Conservation (phyloP, 108 stramenopile species). For the Discostella pseudostelligera region DNA sequence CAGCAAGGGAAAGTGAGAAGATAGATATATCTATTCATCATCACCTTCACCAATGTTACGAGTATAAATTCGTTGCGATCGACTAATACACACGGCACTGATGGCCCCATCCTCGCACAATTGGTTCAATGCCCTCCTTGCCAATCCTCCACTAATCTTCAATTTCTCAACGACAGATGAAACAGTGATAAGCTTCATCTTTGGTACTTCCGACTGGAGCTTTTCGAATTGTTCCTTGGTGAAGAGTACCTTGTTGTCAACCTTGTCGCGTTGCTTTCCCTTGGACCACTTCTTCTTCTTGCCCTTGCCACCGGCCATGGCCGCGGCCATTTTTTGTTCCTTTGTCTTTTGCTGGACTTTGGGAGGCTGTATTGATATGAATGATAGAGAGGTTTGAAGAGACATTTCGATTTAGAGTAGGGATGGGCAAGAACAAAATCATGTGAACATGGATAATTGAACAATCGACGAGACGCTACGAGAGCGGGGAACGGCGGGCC, state of each 20-base stretch:
- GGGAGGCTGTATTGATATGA: slow-evolving; percentile 64
- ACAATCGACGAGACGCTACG: too few relatives aligned
- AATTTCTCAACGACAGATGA: slow-evolving; percentile 97
- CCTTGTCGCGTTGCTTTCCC: slow-evolving; percentile 99
- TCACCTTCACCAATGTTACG: slow-evolving; percentile 84
- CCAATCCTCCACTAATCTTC: slow-evolving; percentile 97
- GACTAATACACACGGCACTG: slow-evolving; percentile 84
- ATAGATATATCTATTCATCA: slow-evolving; percentile 37
- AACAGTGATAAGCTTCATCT: slow-evolving; percentile 99
- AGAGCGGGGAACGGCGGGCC: too few relatives aligned
- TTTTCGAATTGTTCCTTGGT: slow-evolving; percentile 96
- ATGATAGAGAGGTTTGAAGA: neutral
- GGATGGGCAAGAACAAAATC: neutral
- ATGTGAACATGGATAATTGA: too few relatives aligned
- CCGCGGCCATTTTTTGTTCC: slow-evolving; percentile 99
- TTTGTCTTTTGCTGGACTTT: slow-evolving; percentile 99
- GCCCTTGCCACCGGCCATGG: slow-evolving; percentile 99
- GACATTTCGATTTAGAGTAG: neutral
- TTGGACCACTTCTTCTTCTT: slow-evolving; percentile 99
- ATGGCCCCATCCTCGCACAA: slow-evolving; percentile 95
- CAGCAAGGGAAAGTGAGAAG: neutral
- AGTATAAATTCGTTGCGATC: slow-evolving; percentile 97
- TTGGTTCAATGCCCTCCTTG: slow-evolving; percentile 91
- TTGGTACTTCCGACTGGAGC: slow-evolving; percentile 95
- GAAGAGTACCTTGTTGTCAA: slow-evolving; percentile 99